Base-by-base conservation (phyloP, 148 eudicot genomes). In the Chenopodium berlandieri region DNA sequence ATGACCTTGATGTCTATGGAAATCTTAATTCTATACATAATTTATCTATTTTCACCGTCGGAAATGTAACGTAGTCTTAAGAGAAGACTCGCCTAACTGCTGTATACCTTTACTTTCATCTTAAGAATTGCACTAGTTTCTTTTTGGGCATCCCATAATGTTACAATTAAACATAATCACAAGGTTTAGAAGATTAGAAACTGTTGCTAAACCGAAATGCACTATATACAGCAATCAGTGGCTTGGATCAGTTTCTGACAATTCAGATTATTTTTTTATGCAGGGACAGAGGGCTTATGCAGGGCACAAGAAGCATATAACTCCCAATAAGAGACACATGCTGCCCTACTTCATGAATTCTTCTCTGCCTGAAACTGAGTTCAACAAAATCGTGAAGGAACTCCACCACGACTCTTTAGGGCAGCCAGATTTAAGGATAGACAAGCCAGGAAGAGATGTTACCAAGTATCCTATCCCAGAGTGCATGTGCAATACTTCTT, bases 221-320 rank as follows among this genome's bases (percentile, higher is more conserved):
- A n/a, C n/a, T 69, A 69, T 69, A 1, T 1, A 69, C 23, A 1
- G 22, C 20, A 34, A 69, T 34, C 23, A 34, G 47, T 69, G 23
- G 73, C 50, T 71, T 48, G 60, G 32, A 32, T 73, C 32, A 48
- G 48, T 73, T 71, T 37, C 22, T 19, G 74, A 46, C 9, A 2
- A 44, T 2, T 60, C 56, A 30, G 78, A 23, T 65, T 44, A 13
- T 44, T 14, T 81, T 20, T 37, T 71, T 75, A 78, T 79, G 40
- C 88, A 95, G 97, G 99, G 99, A 32, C 94, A 90, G 56, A 88
- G 99, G 82, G 99, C 99, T 3, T 94, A 92, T 79, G 94, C 92
- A 7, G 99, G 98, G 44, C 99, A 96, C 91, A 94, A 82, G 79
- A 96, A 96, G 87, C 87, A 90, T 46, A 92, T 96, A 67, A 96